phyloP scores from a whole-genome alignment of 306 rosid species.

The Astragalus glycyphyllos region DNA sequence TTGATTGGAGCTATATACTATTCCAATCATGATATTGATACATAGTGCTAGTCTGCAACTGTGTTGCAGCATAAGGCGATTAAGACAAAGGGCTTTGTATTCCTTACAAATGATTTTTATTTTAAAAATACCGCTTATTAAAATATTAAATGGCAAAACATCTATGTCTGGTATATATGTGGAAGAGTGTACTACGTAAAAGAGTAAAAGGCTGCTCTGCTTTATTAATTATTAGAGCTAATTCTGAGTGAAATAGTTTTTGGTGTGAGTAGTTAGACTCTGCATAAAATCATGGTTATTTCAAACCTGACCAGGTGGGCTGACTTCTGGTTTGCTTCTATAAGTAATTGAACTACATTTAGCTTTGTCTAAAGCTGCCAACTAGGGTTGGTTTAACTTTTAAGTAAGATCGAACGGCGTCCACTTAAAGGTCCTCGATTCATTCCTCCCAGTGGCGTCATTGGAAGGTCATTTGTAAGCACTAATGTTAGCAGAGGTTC shows the following conservation, averaged over 20 bases:
- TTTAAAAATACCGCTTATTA: no score
- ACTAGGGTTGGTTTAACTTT: not conserved
- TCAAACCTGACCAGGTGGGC: conserved; percentile 21
- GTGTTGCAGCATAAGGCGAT: conserved; percentile 1
- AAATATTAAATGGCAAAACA: no score
- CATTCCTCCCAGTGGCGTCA: not conserved
- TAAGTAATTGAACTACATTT: not conserved
- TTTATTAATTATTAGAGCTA: no score
- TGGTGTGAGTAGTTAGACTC: no score
- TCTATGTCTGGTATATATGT: no score
- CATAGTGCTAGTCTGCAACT: not conserved
- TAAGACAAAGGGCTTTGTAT: conserved; percentile 21
- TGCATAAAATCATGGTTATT: conserved; percentile 10
- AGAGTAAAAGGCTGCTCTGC: no score
- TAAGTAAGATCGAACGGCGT: not conserved
- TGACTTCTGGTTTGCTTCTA: conserved; percentile 18
- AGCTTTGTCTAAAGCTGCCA: no score
- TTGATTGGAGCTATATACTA: conserved; percentile 5
- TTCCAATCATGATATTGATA: not conserved
- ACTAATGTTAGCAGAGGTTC: no score
- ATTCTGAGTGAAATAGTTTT: no score
- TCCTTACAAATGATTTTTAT: no score
- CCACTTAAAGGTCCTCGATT: conserved; percentile 4
- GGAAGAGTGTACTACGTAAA: no score
- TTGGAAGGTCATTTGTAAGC: conserved; percentile 7